Evolutionary conservation across 140 eudicot genomes (phyloP).

Genomic region (Flaveria floridana): DNA sequence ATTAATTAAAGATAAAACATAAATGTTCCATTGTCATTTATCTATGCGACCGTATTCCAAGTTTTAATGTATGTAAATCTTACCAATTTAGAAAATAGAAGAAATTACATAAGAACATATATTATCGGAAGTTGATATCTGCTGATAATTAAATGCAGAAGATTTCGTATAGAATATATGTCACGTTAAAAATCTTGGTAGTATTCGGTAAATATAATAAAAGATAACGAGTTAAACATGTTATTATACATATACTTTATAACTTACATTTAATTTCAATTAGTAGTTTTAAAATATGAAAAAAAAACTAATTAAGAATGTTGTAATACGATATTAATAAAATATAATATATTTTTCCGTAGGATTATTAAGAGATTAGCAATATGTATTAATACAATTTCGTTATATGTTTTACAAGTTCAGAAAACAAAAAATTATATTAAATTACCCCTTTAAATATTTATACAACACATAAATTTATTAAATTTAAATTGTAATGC

Average conservation of each 20-base stretch:
- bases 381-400: background rate
- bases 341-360: background rate
- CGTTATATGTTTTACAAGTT: background rate
- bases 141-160: background rate
- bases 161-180: background rate
- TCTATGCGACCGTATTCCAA: background rate
- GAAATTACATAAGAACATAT: too few relatives aligned
- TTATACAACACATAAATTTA: too few relatives aligned
- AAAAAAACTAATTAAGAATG: background rate
- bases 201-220: too few relatives aligned
- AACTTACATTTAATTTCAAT: too few relatives aligned
- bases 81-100: background rate
- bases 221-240: background rate
- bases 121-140: background rate
- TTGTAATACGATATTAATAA: background rate
- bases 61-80: background rate
- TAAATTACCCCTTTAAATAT: too few relatives aligned
- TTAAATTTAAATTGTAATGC: too few relatives aligned
- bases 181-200: too few relatives aligned
- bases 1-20: too few relatives aligned
- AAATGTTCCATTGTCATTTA: too few relatives aligned
- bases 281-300: too few relatives aligned
- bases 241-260: too few relatives aligned
- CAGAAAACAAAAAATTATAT: too few relatives aligned
- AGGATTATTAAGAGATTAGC: background rate